Evolutionary conservation across 768 basidiomycete genomes (phyloP), one percentile per base, ranked within the genome.

Genomic region (Gloeophyllum trabeum): DNA sequence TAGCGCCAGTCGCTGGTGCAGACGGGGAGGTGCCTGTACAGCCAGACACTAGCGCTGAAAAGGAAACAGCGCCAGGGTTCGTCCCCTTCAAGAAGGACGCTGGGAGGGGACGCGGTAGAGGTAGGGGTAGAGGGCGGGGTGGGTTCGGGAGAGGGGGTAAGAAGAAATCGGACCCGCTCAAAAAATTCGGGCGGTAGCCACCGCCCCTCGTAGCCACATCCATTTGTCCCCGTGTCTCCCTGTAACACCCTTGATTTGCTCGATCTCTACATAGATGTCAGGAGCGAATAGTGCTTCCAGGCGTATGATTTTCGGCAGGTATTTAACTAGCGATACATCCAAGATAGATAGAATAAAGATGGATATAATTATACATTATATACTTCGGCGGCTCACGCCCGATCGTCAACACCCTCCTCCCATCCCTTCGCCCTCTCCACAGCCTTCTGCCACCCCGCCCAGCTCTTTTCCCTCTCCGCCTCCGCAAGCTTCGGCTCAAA

Each of bases 381-480:
- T n/a, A n/a, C n/a, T n/a, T n/a, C 36, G 36, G 18, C 36, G 14
- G 10, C 10, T 40, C 23, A 40, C 21, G 6, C 24, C 6, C 14
- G 42, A 16, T 54, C 54, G 18, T 62, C 60, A 4, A 62, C 53
- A 28, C 69, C 75, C 44, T 72, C 76, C 43, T 86, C 79, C 94
- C 94, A 98, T 24, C 74, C 77, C 51, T 67, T 79, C 4, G 84
- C 81, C 41, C 92, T 66, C 55, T 89, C 79, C 6, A 98, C 81
- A 0, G 96, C 96, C 42, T 77, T 74, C 58, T 91, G 76, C 96
- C 96, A 99, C 3, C 78, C 76, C 35, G 63, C 60, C 77, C 87
- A 90, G 53, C 70, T 75, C 60, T 67, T 73, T 51, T 75, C 60
- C 34, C 87, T 68, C 50, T 75, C 69, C 24, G 61, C 61, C 45